Conservation (phyloP, 129 eudicot species). For the Tanacetum coccineum region DNA sequence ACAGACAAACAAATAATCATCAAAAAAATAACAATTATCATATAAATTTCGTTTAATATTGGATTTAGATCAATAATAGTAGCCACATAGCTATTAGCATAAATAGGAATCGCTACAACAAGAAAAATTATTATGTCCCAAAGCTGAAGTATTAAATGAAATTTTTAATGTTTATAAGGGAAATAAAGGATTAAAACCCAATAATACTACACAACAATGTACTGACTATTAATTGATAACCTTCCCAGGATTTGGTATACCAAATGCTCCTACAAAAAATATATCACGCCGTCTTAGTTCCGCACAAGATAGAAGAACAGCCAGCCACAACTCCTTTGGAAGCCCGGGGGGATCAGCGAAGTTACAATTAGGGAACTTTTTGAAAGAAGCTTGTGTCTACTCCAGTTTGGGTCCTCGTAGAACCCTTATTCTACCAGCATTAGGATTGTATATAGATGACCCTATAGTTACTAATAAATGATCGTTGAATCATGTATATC, state of each 20-base stretch:
- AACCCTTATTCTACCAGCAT: conserved; percentile 49
- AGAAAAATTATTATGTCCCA: too few relatives aligned
- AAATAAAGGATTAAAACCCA: too few relatives aligned
- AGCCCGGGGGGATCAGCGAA: conserved; percentile 96
- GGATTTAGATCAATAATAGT: too few relatives aligned
- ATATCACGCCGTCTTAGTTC: conserved; percentile 87
- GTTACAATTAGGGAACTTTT: conserved; percentile 94
- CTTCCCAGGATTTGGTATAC: conserved; percentile 99
- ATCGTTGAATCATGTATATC: not conserved
- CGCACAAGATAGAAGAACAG: conserved; percentile 82
- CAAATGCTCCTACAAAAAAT: conserved; percentile 87
- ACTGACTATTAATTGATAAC: conserved; percentile 32
- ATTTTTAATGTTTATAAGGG: too few relatives aligned
- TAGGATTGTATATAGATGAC: conserved; percentile 2
- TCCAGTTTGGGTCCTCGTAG: conserved; percentile 98
- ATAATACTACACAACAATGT: conserved; percentile 18
- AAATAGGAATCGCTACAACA: too few relatives aligned
- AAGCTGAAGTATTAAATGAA: too few relatives aligned
- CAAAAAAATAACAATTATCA: too few relatives aligned
- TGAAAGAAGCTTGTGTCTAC: conserved; percentile 87
- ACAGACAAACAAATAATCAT: too few relatives aligned
- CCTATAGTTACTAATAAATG: not conserved
- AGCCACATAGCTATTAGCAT: too few relatives aligned
- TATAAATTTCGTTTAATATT: too few relatives aligned
- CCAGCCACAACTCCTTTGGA: conserved; percentile 92